Evolutionary conservation across 768 basidiomycete species (phyloP).

Genomic region (Cyclocybe cylindracea): DNA sequence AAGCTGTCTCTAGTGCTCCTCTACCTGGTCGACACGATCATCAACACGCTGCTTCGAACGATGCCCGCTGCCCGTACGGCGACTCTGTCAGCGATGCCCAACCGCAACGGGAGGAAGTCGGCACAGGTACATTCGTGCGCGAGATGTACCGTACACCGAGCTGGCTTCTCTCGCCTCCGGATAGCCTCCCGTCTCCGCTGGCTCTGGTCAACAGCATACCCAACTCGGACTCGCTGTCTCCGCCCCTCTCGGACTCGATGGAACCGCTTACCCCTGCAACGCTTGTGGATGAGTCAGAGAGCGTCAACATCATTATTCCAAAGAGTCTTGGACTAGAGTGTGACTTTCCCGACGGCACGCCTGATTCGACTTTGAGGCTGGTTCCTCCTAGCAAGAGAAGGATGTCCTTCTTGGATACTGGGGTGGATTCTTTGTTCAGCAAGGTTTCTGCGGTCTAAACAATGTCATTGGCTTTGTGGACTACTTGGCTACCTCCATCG

Average conservation of each 20-base stretch:
- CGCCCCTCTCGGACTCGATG: slow-evolving; percentile 7
- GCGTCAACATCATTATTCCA: slow-evolving; percentile 21
- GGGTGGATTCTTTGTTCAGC: slow-evolving; percentile 7
- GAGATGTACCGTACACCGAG: slow-evolving; percentile 27
- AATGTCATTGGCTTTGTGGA: background rate
- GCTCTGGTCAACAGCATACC: slow-evolving; percentile 14
- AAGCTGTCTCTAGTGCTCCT: background rate
- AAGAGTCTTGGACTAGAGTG: slow-evolving; percentile 18
- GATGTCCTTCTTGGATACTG: slow-evolving; percentile 8
- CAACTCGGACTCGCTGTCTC: background rate
- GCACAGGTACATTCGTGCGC: slow-evolving; percentile 23
- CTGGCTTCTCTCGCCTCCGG: slow-evolving; percentile 27
- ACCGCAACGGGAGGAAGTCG: slow-evolving; percentile 10
- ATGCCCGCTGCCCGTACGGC: too few species aligned
- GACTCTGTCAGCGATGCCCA: too few species aligned
- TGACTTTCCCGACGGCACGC: slow-evolving; percentile 14
- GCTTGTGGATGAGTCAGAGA: slow-evolving; percentile 13
- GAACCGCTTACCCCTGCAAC: slow-evolving; percentile 24
- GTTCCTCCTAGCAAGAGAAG: slow-evolving; percentile 12
- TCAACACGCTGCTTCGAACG: too few species aligned
- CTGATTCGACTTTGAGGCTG: slow-evolving; percentile 23
- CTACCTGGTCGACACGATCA: background rate
- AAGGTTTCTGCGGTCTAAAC: background rate
- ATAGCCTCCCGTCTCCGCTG: slow-evolving; percentile 26
- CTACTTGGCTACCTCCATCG: too few species aligned